These are phyloP conservation scores for Cicer yamashitae DNA, from an alignment of 306 rosid genomes.

Conservation along the genomic window DNA sequence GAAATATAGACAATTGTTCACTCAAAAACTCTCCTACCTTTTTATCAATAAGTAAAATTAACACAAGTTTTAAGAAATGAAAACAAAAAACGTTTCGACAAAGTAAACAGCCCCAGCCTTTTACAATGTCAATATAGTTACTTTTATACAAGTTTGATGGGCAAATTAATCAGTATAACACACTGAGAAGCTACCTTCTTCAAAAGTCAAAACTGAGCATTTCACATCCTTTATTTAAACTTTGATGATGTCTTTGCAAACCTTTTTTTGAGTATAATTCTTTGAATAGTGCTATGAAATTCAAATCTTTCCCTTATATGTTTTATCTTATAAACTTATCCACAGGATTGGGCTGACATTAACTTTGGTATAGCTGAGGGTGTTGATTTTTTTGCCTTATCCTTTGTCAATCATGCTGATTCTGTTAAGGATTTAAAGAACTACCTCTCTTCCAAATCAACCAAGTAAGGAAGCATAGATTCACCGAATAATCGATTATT, in stretches of 20 bases:
- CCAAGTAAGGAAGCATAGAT: conserved; percentile 59
- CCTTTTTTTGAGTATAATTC: neutral
- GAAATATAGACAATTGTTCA: no score
- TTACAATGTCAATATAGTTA: neutral
- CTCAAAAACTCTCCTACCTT: no score
- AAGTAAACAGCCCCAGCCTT: neutral
- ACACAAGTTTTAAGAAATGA: no score
- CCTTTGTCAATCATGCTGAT: conserved; percentile 73
- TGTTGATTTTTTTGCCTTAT: conserved; percentile 79
- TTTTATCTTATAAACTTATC: conserved; percentile 28
- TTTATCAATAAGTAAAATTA: no score
- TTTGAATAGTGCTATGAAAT: conserved; percentile 8
- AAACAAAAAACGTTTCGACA: no score
- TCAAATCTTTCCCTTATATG: conserved; percentile 1
- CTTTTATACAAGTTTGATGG: neutral
- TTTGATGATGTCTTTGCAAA: conserved; percentile 5
- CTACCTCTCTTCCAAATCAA: conserved; percentile 68
- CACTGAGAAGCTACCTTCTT: conserved; percentile 7
- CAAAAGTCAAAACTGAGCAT: neutral
- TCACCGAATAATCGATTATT: conserved; percentile 19
- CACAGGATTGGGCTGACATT: conserved; percentile 89
- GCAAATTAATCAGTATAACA: neutral
- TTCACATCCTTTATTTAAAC: neutral
- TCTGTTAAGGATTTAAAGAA: conserved; percentile 69
- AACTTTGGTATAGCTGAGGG: conserved; percentile 81